phyloP scores from a whole-genome alignment of 1,139 yeast species.

The Debaryomycetaceae sp. region DNA sequence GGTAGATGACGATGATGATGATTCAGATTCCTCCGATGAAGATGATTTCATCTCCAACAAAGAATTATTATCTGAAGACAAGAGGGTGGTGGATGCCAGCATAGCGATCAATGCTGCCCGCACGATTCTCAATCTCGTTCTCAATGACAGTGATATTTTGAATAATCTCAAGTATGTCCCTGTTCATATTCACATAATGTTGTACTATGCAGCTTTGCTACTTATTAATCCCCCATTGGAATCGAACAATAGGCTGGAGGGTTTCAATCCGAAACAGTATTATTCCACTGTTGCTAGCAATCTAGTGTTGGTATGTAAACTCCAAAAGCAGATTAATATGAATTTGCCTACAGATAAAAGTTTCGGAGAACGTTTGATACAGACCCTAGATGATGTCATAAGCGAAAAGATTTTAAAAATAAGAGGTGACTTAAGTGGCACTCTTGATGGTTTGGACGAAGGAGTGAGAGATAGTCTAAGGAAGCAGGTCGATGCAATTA shows the following conservation, averaged over 20 bases:
- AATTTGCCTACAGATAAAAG: conserved; percentile 53
- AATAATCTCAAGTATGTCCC: conserved; percentile 63
- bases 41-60: conserved; percentile 36
- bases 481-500: conserved; percentile 15
- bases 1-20: conserved; percentile 16
- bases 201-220: conserved; percentile 62
- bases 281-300: conserved; percentile 23
- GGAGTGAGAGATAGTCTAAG: conserved; percentile 11
- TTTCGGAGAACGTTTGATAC: conserved; percentile 49
- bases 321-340: conserved; percentile 40
- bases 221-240: conserved; percentile 47
- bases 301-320: conserved; percentile 30
- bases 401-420: conserved; percentile 28
- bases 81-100: conserved; percentile 33
- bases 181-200: conserved; percentile 67
- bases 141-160: conserved; percentile 57
- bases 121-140: conserved; percentile 56
- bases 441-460: conserved; percentile 5
- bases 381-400: conserved; percentile 43
- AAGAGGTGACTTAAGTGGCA: conserved; percentile 6
- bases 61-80: conserved; percentile 35
- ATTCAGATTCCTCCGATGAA: conserved; percentile 24
- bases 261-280: conserved; percentile 14
- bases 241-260: conserved; percentile 16
- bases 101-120: conserved; percentile 64